Base-by-base conservation (phyloP, 768 basidiomycete species). In the Mrakia blollopis region DNA sequence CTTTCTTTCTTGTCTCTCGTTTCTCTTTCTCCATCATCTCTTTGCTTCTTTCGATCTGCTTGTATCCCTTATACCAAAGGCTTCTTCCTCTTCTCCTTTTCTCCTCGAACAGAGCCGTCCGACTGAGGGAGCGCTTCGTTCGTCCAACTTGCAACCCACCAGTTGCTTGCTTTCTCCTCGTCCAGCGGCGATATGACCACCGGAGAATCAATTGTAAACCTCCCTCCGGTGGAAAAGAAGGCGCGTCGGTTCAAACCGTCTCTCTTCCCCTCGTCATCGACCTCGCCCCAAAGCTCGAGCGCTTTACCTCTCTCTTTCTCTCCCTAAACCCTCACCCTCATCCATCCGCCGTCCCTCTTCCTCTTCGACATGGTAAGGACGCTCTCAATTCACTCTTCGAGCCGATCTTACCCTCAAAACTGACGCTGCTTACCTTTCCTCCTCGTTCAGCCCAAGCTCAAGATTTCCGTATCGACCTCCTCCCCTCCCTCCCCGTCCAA, bases 11-110 rank as follows among this genome's bases (percentile, higher is more conserved):
- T 18, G 50, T 60, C 18, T 74, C 44, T 44, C 10, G 23, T 60
- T 72, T 6, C 50, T 57, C 21, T 61, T 14, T 41, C 39, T 4
- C n/a, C 13, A 3, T 44, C 73, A 10, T 60, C 54, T 73, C 52
- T n/a, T 57, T 73, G 44, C 14, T 54, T 54, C 60, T 57, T 72
- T 72, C 72, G 52, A 11, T 72, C 50, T 72, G 62, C 71, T 63
- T 72, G 61, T 57, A 65, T 61, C 32, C 35, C 57, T 41, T 63
- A 61, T 74, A 41, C 47, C 72, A n/a, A n/a, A 54, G 35, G 28
- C 50, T 50, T 44, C 30, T 30, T 61, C 72, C 39, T 32, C 67
- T 57, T 57, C 57, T 57, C 47, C 47, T 16, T 21, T 14, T 50
- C 16, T 50, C 47, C 2, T 47, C 14, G 7, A 14, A 47, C 9